Conservation (phyloP, 257 asterid genomes). For the Paulownia fortunei region DNA sequence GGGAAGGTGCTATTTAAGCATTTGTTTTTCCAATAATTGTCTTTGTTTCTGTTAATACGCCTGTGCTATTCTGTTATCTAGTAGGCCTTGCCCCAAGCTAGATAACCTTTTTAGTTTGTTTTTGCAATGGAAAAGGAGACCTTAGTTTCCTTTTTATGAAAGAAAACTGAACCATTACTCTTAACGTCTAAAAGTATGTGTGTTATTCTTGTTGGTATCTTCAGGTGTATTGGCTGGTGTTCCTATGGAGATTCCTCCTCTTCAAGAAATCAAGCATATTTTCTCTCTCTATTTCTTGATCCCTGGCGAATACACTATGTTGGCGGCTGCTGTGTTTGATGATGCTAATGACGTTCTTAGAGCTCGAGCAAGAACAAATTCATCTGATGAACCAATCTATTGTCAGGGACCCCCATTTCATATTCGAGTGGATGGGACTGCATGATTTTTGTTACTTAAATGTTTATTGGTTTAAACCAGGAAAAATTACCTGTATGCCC, state of each 20-base stretch:
- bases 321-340: conserved; percentile 91
- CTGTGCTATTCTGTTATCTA: neutral
- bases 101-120: too few relatives aligned
- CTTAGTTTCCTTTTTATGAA: conserved; percentile 5
- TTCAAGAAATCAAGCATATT: conserved; percentile 74
- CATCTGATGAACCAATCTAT: conserved; percentile 81
- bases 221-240: conserved; percentile 87
- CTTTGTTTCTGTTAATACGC: conserved; percentile 1
- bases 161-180: neutral
- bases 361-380: conserved; percentile 77
- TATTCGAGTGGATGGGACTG: conserved; percentile 80
- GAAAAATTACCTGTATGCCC: conserved; percentile 9
- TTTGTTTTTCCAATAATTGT: neutral
- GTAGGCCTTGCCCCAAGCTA: neutral
- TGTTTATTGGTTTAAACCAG: conserved; percentile 13
- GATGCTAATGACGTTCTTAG: conserved; percentile 93
- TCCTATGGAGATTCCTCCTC: conserved; percentile 85
- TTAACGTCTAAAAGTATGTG: neutral
- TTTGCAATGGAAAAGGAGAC: neutral
- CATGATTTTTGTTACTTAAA: conserved; percentile 35
- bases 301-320: conserved; percentile 92
- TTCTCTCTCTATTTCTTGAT: conserved; percentile 92
- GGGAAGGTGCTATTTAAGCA: conserved; percentile 77
- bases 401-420: conserved; percentile 99
- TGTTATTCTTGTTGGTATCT: conserved; percentile 30